Evolutionary conservation across 495 filamentous ascomycete species (phyloP).

Genomic region (Talaromyces ruber): DNA sequence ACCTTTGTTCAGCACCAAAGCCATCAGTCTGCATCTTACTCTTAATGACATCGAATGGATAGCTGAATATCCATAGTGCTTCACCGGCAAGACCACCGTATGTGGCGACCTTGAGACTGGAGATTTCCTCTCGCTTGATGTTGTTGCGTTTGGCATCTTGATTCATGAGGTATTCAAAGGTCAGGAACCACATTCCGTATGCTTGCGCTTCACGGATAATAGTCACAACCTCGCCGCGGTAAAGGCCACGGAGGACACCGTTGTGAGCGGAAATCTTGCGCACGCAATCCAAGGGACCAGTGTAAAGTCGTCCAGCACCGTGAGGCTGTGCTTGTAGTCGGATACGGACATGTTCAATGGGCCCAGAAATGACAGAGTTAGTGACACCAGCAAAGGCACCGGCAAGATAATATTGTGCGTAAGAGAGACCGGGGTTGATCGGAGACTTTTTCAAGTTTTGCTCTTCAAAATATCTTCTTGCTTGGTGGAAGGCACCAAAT

Average conservation of each 20-base stretch:
- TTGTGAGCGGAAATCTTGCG: slow-evolving; percentile 63
- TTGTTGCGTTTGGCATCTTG: slow-evolving; percentile 68
- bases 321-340: slow-evolving; percentile 97
- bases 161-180: slow-evolving; percentile 96
- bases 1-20: slow-evolving; percentile 61
- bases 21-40: slow-evolving; percentile 99
- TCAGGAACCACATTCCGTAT: slow-evolving; percentile 90
- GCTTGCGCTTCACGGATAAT: slow-evolving; percentile 84
- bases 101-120: slow-evolving; percentile 74
- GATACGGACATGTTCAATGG: slow-evolving; percentile 97
- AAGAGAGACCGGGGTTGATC: slow-evolving; percentile 47
- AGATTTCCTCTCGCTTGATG: slow-evolving; percentile 65
- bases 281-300: slow-evolving; percentile 83
- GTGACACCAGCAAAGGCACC: slow-evolving; percentile 89
- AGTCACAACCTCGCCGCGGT: slow-evolving; percentile 81
- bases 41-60: slow-evolving; percentile 96
- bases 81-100: slow-evolving; percentile 94
- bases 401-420: slow-evolving; percentile 79
- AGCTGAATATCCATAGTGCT: slow-evolving; percentile 83
- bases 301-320: slow-evolving; percentile 67
- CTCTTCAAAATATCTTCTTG: slow-evolving; percentile 75
- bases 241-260: slow-evolving; percentile 64
- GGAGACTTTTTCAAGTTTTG: slow-evolving; percentile 51
- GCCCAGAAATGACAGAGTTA: slow-evolving; percentile 79
- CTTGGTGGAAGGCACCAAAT: slow-evolving; percentile 94